Base-by-base conservation (phyloP, 2,329 filamentous ascomycete species). In the Metarhizium robertsii region DNA sequence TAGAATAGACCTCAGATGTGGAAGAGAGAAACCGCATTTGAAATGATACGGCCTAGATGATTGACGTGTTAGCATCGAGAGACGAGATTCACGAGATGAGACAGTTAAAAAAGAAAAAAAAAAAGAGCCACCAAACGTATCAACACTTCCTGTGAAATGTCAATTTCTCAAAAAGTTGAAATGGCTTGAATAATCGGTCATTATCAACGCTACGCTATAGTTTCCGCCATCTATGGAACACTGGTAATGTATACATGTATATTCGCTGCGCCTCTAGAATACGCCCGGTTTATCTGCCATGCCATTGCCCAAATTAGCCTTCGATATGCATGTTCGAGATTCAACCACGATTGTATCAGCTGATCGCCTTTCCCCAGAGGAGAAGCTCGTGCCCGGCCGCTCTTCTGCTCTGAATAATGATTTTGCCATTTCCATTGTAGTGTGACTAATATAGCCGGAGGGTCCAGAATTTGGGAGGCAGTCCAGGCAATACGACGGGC, bases 41-140 rank as follows among this genome's bases (percentile, higher is more conserved):
- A 46, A 34, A 34, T 29, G 30, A 47, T 34, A 16, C 46, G 52
- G 18, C 36, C 34, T n/a, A 11, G 16, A 18, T 14, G 14, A 34
- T 25, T 25, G 25, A 34, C 42, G 48, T 38, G 43, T 29, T 14
- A 20, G 25, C 7, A 48, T 47, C 29, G 46, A 53, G 50, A 58
- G 56, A 67, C 53, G 61, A 65, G 53, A 53, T 34, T 60, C 16
- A 60, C 52, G 60, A 63, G 57, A 64, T 60, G 64, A 61, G 65
- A 45, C 13, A 42, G n/a, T 6, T 6, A 14, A 14, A 20, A 18
- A 45, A 45, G 10, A 45, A 6, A 6, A 45, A 6, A 45, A 20
- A 45, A 45, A 45, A 20, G n/a, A 14, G 2, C 14, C 42, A 20
- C 20, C 20, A 10, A 43, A 46, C 30, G 34, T 47, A 4, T 30